phyloP scores from a whole-genome alignment of 176 grass and related monocot species.

The Tillandsia leiboldiana region DNA sequence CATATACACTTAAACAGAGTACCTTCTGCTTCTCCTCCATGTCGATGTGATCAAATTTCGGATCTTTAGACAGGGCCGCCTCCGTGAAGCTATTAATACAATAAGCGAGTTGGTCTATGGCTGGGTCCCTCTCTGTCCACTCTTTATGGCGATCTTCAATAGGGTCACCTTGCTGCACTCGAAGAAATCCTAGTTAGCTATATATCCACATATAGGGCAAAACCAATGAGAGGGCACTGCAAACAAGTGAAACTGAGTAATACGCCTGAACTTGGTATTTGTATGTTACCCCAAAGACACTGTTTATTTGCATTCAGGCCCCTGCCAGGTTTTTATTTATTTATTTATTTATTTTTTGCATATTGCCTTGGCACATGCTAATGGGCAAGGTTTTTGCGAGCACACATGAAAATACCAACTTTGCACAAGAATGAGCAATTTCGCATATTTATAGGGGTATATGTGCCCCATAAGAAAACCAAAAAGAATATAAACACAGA shows the following conservation, averaged over 20 bases:
- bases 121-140: slow-evolving; percentile 33
- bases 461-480: too few species aligned
- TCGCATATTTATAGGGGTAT: too few species aligned
- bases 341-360: too few species aligned
- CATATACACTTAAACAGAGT: background rate
- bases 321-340: too few species aligned
- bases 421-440: too few species aligned
- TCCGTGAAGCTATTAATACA: slow-evolving; percentile 84
- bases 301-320: too few species aligned
- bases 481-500: background rate
- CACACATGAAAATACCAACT: too few species aligned
- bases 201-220: background rate
- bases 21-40: slow-evolving; percentile 84
- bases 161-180: slow-evolving; percentile 55
- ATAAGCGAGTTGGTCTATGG: slow-evolving; percentile 38
- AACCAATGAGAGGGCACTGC: background rate
- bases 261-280: too few species aligned
- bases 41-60: slow-evolving; percentile 81
- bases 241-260: too few species aligned
- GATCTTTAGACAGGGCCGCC: slow-evolving; percentile 54
- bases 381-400: too few species aligned
- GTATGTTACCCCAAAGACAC: too few species aligned
- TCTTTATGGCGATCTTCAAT: slow-evolving; percentile 62
- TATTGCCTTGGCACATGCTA: too few species aligned
- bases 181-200: background rate